Conservation (phyloP, 106 monocot genomes). For the Ottelia alismoides region DNA sequence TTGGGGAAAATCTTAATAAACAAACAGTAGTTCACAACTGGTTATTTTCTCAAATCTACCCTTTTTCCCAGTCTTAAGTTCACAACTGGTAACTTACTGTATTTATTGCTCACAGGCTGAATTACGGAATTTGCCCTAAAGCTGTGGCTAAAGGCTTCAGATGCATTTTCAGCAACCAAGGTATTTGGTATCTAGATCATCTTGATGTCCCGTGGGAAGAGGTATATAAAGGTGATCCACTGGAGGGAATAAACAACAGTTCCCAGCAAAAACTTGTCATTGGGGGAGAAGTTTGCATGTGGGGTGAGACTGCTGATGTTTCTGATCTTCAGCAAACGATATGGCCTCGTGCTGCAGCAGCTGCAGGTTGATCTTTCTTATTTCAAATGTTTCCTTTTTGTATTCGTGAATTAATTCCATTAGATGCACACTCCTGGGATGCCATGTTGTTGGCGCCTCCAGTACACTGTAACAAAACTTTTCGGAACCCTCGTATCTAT, state of each 20-base stretch:
- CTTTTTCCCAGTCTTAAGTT: background rate
- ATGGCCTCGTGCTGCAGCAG: slow-evolving; percentile 98
- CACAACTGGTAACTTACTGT: background rate
- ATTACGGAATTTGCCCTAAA: slow-evolving; percentile 82
- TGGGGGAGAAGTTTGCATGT: slow-evolving; percentile 99
- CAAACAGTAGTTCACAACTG: slow-evolving; percentile 90
- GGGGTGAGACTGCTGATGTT: slow-evolving; percentile 83
- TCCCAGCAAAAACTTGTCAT: slow-evolving; percentile 71
- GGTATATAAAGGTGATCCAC: slow-evolving; percentile 68
- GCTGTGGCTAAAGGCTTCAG: slow-evolving; percentile 77
- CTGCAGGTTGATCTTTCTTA: slow-evolving; percentile 62
- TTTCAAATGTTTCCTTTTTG: too few relatives aligned
- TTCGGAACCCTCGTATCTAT: background rate
- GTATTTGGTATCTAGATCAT: slow-evolving; percentile 96
- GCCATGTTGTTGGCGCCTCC: background rate
- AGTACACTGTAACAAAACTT: background rate
- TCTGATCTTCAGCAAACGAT: slow-evolving; percentile 92
- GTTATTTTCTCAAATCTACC: too few relatives aligned
- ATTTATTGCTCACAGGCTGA: slow-evolving; percentile 36
- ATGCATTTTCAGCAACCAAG: slow-evolving; percentile 93
- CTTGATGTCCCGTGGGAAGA: slow-evolving; percentile 78
- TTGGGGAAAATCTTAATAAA: slow-evolving; percentile 70
- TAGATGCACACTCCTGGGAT: background rate
- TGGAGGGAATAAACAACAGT: slow-evolving; percentile 65
- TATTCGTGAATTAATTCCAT: too few relatives aligned